Base-by-base conservation (phyloP, 78 protist species). In the Polysphondylium violaceum region DNA sequence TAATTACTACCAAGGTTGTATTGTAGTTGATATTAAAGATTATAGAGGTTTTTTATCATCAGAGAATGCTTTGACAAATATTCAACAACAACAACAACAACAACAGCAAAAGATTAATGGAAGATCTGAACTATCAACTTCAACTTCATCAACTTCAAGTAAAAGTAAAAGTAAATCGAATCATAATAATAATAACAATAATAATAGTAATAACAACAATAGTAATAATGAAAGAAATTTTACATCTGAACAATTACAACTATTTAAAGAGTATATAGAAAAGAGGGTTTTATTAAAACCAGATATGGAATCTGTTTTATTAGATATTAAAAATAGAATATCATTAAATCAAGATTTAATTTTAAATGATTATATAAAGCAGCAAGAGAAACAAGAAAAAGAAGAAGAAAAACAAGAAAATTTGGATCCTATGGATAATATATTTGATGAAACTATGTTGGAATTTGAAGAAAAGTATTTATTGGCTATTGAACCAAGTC, bases 1-100 rank as follows among this genome's bases (percentile, higher is more conserved):
- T 77, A 44, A 77, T 43, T 79, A 67, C 38, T 79, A 79, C 40
- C 64, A 79, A 23, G 88, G 88, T 21, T 79, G 88, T 55, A 65
- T 79, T 6, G 29, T 79, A 12, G 88, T 72, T 3, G 76, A 79
- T 8, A 67, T 79, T 40, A 43, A 72, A 41, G 88, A 79, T 53
- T 79, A 67, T 40, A 40, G 88, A 67, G 76, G 76, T 3, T 47
- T 61, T n/a, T 29, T 50, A 6, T 16, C 40, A 17, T 14, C n/a
- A 50, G 64, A 55, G 3, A 56, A 21, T n/a, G 43, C 1, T 19
- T 27, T n/a, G 53, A 47, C 27, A 47, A 25, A 44, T 6, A 0
- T n/a, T 21, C 36, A 50, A 16, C 4, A 47, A n/a, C 60, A 77
- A 43, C 60, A 63, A 35, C 71, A 38, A 1, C 55, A 58, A 21